Evolutionary conservation across 495 filamentous ascomycete species (phyloP).

Genomic region (Aspergillus leporis): DNA sequence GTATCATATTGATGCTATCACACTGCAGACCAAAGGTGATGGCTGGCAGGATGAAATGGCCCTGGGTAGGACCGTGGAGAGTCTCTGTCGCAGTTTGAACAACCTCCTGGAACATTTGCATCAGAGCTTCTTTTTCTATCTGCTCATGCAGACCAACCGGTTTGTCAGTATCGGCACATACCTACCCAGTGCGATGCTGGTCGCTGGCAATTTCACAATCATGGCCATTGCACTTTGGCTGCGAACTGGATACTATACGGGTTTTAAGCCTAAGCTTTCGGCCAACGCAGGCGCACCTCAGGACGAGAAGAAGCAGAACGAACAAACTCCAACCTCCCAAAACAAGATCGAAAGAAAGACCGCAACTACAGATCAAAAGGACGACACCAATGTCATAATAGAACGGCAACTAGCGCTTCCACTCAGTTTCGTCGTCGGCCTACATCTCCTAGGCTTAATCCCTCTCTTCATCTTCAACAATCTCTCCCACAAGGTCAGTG

Average conservation of each 20-base stretch:
- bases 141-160: conserved; percentile 83
- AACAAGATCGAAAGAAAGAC: conserved; percentile 21
- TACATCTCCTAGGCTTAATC: conserved; percentile 77
- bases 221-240: conserved; percentile 93
- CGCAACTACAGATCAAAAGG: conserved; percentile 5
- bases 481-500: conserved; percentile 60
- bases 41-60: conserved; percentile 98
- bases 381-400: conserved; percentile 29
- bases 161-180: conserved; percentile 99
- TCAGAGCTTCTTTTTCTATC: conserved; percentile 99
- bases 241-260: conserved; percentile 64
- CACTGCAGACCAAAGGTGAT: conserved; percentile 81
- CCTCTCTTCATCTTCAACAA: conserved; percentile 90
- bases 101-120: conserved; percentile 96
- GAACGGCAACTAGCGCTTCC: conserved; percentile 82
- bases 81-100: conserved; percentile 87
- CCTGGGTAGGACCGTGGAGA: conserved; percentile 84
- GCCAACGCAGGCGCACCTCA: conserved; percentile 5
- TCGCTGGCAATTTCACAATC: conserved; percentile 93
- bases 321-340: conserved; percentile 18
- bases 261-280: conserved; percentile 14
- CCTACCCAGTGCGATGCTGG: conserved; percentile 91
- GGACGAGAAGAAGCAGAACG: conserved; percentile 25
- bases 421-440: conserved; percentile 64
- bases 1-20: conserved; percentile 96